Conservation (phyloP, 2,329 filamentous ascomycete species). For the Alternaria angustiovoidea region DNA sequence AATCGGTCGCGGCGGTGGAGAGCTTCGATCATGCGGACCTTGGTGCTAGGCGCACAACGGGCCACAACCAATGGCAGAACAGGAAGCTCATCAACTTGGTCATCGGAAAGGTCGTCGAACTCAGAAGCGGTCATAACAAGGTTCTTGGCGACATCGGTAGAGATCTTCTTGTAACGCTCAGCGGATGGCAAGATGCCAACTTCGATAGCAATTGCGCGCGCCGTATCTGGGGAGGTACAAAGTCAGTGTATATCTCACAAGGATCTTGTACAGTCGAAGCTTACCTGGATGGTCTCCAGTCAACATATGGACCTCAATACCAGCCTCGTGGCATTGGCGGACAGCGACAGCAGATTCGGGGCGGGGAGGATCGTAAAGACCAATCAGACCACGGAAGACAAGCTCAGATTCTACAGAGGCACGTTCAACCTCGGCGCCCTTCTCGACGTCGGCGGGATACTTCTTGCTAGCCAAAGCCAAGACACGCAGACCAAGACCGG, state of each 20-base stretch:
- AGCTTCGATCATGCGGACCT: conserved; percentile 90
- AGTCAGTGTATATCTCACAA: background rate
- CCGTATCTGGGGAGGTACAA: background rate
- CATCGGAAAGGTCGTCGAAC: conserved; percentile 79
- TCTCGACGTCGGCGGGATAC: conserved; percentile 50
- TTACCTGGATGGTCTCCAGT: conserved; percentile 56
- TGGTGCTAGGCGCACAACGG: conserved; percentile 83
- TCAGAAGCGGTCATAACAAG: conserved; percentile 59
- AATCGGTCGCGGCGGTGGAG: conserved; percentile 78
- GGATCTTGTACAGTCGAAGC: conserved; percentile 45
- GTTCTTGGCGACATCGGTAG: conserved; percentile 39
- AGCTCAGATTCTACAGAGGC: conserved; percentile 72
- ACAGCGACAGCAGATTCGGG: conserved; percentile 72
- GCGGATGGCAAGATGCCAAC: conserved; percentile 55
- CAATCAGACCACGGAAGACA: conserved; percentile 78
- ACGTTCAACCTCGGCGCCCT: conserved; percentile 62
- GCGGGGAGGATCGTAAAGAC: conserved; percentile 85
- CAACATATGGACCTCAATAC: conserved; percentile 60
- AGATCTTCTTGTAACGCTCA: conserved; percentile 31
- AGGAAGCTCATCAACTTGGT: conserved; percentile 75
- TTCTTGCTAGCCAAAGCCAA: conserved; percentile 68
- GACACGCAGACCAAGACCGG: conserved; percentile 72
- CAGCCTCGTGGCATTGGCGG: conserved; percentile 54
- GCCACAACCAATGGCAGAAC: conserved; percentile 83
- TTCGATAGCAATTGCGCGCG: conserved; percentile 54